phyloP scores from a whole-genome alignment of 805 yeast species.

The Metschnikowia continentalis region DNA sequence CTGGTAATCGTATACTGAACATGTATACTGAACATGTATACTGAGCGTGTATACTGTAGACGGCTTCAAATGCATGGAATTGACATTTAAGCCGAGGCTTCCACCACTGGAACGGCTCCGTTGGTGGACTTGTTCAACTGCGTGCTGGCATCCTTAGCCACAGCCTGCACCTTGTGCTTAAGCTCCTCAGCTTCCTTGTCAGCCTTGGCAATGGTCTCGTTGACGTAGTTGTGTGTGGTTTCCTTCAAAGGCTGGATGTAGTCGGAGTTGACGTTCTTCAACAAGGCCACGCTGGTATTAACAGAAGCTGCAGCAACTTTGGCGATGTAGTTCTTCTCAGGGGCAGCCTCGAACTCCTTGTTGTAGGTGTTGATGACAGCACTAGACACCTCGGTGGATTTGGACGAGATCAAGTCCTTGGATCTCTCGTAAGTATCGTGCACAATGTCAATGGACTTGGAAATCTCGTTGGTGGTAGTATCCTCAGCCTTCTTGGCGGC shows the following conservation, averaged over 20 bases:
- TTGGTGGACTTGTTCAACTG: slow-evolving; percentile 12
- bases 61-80: not conserved
- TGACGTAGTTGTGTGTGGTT: slow-evolving; percentile 37
- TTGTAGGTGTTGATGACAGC: slow-evolving; percentile 32
- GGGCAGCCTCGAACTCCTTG: slow-evolving; percentile 27
- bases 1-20: too few species aligned
- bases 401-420: slow-evolving; percentile 24
- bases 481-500: slow-evolving; percentile 12
- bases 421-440: slow-evolving; percentile 20
- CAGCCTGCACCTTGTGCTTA: slow-evolving; percentile 6
- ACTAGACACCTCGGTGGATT: slow-evolving; percentile 26
- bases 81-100: slow-evolving; percentile 14
- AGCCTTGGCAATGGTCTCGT: slow-evolving; percentile 32
- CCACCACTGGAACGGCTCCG: slow-evolving; percentile 17
- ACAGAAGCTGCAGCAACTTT: slow-evolving; percentile 34
- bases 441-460: slow-evolving; percentile 20
- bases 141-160: slow-evolving; percentile 3
- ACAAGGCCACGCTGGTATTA: slow-evolving; percentile 31
- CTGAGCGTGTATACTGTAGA: not conserved
- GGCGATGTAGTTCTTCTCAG: slow-evolving; percentile 24
- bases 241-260: slow-evolving; percentile 37
- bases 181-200: slow-evolving; percentile 30
- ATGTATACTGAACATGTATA: too few species aligned
- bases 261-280: slow-evolving; percentile 31
- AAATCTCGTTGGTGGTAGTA: slow-evolving; percentile 18